Evolutionary conservation across 2,329 filamentous ascomycete species (phyloP), one percentile per base, ranked within the genome.

Genomic region (Clonostachys rhizophaga): DNA sequence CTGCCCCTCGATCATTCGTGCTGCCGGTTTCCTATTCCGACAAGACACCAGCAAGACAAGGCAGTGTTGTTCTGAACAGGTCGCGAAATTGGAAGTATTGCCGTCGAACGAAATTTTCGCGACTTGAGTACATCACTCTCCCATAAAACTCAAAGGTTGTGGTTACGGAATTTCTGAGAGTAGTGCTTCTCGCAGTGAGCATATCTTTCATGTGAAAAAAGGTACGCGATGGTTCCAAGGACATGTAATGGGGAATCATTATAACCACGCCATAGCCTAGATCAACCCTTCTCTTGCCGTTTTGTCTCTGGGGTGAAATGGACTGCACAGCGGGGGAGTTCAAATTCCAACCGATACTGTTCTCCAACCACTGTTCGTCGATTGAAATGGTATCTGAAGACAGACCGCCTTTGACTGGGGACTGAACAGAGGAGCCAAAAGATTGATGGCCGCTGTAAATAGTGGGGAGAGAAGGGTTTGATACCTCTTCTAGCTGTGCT

Each of bases 201-300:
- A 85, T 75, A 55, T 87, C 81, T 5, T 77, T 78, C 20, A 86
- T 70, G 24, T 82, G 74, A 54, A 88, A 87, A 57, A 83, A 87
- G 1, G 77, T 81, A 20, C 52, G 58, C 47, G 50, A 52, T 44
- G 56, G 55, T n/a, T 47, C 50, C 16, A 54, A 41, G 4, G 40
- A 49, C 30, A 45, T n/a, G 43, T 48, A 24, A n/a, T 8, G 11
- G 10, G 36, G 36, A 39, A 39, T 8, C 12, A 6, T 18, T n/a
- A 18, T 11, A n/a, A 18, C 36, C 14, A 39, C 36, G 36, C 14
- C 36, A 39, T 39, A n/a, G 11, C 10, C 36, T 30, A 30, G 24
- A 30, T 30, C 24, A 30, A 30, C 24, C 24, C 9, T 30, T 30
- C 24, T 30, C 24, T 30, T 30, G 24, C 24, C 24, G 10, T 30